These are phyloP conservation scores for Boletus sp. DNA, from an alignment of 768 basidiomycete species.

Conservation along the genomic window DNA sequence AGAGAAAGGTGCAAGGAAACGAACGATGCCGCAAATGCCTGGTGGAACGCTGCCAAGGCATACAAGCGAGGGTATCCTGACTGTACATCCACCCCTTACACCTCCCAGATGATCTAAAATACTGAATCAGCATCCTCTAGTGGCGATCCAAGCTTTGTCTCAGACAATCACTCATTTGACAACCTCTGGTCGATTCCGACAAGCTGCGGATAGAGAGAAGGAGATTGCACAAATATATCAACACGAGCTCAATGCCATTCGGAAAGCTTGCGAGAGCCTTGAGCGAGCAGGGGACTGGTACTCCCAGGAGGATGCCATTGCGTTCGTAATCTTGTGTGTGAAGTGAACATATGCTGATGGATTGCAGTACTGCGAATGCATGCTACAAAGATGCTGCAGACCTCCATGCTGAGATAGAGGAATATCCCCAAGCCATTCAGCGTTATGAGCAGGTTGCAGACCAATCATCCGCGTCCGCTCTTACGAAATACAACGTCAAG, in stretches of 20 bases:
- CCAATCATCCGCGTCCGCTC: conserved; percentile 70
- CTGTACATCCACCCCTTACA: conserved; percentile 49
- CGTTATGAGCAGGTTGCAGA: conserved; percentile 90
- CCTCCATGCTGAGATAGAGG: conserved; percentile 83
- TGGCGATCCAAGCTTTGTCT: conserved; percentile 83
- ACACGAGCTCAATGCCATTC: conserved; percentile 76
- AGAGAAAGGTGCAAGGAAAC: conserved; percentile 82
- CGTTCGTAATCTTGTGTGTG: conserved; percentile 53
- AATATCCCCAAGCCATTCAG: conserved; percentile 81
- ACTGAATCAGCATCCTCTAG: conserved; percentile 41
- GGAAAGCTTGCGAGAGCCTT: conserved; percentile 87
- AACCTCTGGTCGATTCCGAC: conserved; percentile 85
- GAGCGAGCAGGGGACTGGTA: conserved; percentile 96
- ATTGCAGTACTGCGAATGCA: conserved; percentile 82
- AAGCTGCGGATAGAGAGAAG: conserved; percentile 97
- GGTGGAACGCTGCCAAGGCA: conserved; percentile 97
- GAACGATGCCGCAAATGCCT: conserved; percentile 97
- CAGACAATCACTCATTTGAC: conserved; percentile 85
- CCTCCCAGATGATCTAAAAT: background rate
- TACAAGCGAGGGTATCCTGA: conserved; percentile 89
- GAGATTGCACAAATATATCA: conserved; percentile 93
- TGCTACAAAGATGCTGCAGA: conserved; percentile 98
- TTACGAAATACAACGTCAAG: conserved; percentile 99
- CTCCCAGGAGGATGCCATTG: conserved; percentile 92
- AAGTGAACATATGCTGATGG: background rate